A percentile compares a stretch with the other conserved stretches of the same genome.
These are phyloP conservation scores for Penicillium ochrochloron DNA, from an alignment of 495 filamentous ascomycete species.

Conservation along the genomic window DNA sequence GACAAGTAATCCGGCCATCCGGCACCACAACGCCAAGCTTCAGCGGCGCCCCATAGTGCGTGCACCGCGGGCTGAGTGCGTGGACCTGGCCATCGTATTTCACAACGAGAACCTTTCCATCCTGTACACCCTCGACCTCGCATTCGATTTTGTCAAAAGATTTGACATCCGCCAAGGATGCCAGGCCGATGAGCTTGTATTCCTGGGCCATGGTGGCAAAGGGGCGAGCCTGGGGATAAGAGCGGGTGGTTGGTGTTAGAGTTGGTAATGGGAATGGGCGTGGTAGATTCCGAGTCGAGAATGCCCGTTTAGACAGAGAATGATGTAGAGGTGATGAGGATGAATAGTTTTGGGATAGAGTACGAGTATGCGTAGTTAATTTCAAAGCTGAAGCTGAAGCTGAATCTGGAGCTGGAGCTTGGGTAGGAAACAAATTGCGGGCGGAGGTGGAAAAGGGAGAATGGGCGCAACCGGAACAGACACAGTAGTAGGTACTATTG, in stretches of 20 bases:
- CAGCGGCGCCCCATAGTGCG: conserved; percentile 92
- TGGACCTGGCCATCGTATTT: conserved; percentile 75
- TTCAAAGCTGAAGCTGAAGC: background rate
- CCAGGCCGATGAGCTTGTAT: conserved; percentile 84
- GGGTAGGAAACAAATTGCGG: background rate
- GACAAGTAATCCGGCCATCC: conserved; percentile 85
- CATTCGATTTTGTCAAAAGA: conserved; percentile 84
- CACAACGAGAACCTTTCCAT: conserved; percentile 82
- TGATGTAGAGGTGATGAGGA: background rate
- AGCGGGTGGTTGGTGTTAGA: conserved; percentile 6
- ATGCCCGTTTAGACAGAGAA: background rate
- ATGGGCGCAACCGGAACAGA: conserved; percentile 33
- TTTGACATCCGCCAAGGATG: conserved; percentile 66
- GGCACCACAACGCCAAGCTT: conserved; percentile 79
- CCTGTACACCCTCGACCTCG: conserved; percentile 86
- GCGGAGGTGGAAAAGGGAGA: conserved; percentile 11
- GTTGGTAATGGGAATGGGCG: background rate
- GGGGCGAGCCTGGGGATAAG: conserved; percentile 11
- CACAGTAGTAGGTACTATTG: conserved; percentile 12
- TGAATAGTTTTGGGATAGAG: background rate
- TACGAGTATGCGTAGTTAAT: background rate
- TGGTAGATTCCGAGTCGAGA: background rate
- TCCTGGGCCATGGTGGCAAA: conserved; percentile 61
- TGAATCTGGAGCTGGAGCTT: background rate
- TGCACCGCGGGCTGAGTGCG: conserved; percentile 85